These are phyloP conservation scores for Candida sonorensis DNA, from an alignment of 805 yeast species.

Conservation along the genomic window DNA sequence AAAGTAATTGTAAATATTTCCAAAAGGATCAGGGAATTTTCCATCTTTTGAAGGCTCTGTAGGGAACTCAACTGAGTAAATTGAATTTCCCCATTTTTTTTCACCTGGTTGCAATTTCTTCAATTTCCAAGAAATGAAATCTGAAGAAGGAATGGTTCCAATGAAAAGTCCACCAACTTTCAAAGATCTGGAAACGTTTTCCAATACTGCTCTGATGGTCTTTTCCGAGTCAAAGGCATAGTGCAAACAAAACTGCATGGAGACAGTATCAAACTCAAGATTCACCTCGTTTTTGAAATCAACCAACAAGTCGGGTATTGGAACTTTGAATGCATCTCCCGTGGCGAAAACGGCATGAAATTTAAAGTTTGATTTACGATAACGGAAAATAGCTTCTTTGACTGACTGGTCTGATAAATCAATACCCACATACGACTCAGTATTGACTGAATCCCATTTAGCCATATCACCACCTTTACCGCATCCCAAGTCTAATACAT, in stretches of 20 bases:
- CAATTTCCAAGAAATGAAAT: slow-evolving; percentile 66
- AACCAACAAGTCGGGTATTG: slow-evolving; percentile 59
- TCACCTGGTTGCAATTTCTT: slow-evolving; percentile 44
- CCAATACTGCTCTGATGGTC: slow-evolving; percentile 64
- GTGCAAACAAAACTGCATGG: slow-evolving; percentile 89
- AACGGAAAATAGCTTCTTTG: slow-evolving; percentile 76
- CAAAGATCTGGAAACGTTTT: slow-evolving; percentile 70
- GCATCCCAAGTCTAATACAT: slow-evolving; percentile 83
- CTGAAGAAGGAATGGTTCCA: slow-evolving; percentile 93
- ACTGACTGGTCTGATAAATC: slow-evolving; percentile 90
- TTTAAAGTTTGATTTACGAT: slow-evolving; percentile 40
- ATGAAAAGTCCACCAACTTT: slow-evolving; percentile 81
- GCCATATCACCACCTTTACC: slow-evolving; percentile 98
- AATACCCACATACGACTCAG: slow-evolving; percentile 78
- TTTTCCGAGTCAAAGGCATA: slow-evolving; percentile 88
- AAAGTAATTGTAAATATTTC: slow-evolving; percentile 76
- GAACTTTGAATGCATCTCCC: slow-evolving; percentile 81
- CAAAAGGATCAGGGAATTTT: slow-evolving; percentile 67
- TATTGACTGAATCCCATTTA: slow-evolving; percentile 73
- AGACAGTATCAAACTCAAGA: slow-evolving; percentile 82
- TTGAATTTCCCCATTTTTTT: slow-evolving; percentile 74
- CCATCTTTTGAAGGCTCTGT: slow-evolving; percentile 71
- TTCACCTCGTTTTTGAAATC: slow-evolving; percentile 56
- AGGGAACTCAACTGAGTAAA: slow-evolving; percentile 79
- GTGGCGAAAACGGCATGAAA: slow-evolving; percentile 68